These are phyloP conservation scores for Colletotrichum gloeosporioides DNA, from an alignment of 2,329 filamentous ascomycete genomes.

Conservation along the genomic window DNA sequence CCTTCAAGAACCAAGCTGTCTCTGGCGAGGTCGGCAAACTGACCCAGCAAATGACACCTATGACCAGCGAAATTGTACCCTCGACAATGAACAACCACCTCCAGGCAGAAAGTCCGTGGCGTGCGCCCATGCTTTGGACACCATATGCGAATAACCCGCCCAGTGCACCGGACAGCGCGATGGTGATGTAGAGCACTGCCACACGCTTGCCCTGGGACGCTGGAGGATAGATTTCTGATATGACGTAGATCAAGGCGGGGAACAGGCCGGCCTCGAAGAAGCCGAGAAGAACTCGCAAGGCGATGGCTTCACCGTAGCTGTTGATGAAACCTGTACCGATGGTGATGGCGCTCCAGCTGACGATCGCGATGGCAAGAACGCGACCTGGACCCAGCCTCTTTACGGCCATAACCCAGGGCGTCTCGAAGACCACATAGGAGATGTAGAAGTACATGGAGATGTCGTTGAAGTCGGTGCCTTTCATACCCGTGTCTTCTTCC, in stretches of 20 bases:
- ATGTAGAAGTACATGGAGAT: constrained; percentile 28
- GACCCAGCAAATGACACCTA: constrained; percentile 36
- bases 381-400: constrained; percentile 32
- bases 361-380: constrained; percentile 32
- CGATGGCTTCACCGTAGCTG: constrained; percentile 30
- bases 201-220: constrained; percentile 37
- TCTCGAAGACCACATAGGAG: constrained; percentile 36
- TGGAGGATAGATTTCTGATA: constrained; percentile 37
- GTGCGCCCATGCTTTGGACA: constrained; percentile 44
- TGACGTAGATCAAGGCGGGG: constrained; percentile 35
- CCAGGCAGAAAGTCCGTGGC: constrained; percentile 39
- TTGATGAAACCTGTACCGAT: constrained; percentile 35
- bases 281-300: constrained; percentile 34
- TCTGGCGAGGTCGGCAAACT: constrained; percentile 51
- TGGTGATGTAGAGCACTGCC: constrained; percentile 34
- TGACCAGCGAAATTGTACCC: constrained; percentile 37
- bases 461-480: constrained; percentile 34
- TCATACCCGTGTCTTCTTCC: constrained; percentile 33
- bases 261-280: constrained; percentile 39
- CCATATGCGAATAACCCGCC: constrained; percentile 34
- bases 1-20: constrained; percentile 47
- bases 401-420: constrained; percentile 34
- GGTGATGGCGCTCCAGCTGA: constrained; percentile 36
- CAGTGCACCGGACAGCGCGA: constrained; percentile 33
- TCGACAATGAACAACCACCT: constrained; percentile 57